phyloP scores from a whole-genome alignment of 2,329 filamentous ascomycete genomes.

The Incumbomyces lentus region DNA sequence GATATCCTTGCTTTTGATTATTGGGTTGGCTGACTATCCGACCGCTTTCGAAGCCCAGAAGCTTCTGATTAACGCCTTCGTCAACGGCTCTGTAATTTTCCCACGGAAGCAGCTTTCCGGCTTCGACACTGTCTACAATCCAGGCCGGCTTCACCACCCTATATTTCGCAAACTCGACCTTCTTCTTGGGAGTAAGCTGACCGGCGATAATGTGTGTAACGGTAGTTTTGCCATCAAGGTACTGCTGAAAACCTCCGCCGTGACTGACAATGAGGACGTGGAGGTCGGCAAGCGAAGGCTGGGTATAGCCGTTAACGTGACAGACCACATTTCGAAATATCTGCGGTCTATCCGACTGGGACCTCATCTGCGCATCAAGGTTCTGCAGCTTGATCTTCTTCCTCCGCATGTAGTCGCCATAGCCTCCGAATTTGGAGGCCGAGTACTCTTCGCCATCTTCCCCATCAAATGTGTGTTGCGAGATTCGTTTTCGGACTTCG shows the following conservation, averaged over 20 bases:
- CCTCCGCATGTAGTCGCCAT: conserved; percentile 81
- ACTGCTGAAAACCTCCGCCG: conserved; percentile 92
- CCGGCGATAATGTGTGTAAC: conserved; percentile 95
- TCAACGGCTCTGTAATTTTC: conserved; percentile 72
- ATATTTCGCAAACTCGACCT: conserved; percentile 75
- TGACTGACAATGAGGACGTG: conserved; percentile 80
- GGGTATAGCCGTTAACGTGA: conserved; percentile 91
- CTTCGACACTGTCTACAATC: conserved; percentile 80
- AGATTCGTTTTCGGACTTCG: conserved; percentile 53
- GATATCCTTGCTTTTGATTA: conserved; percentile 55
- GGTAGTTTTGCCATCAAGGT: conserved; percentile 85
- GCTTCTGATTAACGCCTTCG: conserved; percentile 71
- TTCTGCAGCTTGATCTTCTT: conserved; percentile 98
- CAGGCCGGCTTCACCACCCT: conserved; percentile 90
- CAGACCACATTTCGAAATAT: conserved; percentile 88
- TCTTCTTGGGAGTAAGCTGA: conserved; percentile 82
- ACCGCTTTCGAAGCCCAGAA: conserved; percentile 55
- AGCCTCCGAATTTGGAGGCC: conserved; percentile 75
- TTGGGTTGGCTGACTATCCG: conserved; percentile 58
- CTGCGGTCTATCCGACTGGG: conserved; percentile 60
- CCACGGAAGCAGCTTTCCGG: conserved; percentile 77
- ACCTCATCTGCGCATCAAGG: conserved; percentile 70
- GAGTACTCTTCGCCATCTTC: conserved; percentile 89
- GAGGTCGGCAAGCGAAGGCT: conserved; percentile 80
- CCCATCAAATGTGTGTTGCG: conserved; percentile 61